Evolutionary conservation across 163 green algal genomes (phyloP).

Genomic region (Botryococcus braunii): DNA sequence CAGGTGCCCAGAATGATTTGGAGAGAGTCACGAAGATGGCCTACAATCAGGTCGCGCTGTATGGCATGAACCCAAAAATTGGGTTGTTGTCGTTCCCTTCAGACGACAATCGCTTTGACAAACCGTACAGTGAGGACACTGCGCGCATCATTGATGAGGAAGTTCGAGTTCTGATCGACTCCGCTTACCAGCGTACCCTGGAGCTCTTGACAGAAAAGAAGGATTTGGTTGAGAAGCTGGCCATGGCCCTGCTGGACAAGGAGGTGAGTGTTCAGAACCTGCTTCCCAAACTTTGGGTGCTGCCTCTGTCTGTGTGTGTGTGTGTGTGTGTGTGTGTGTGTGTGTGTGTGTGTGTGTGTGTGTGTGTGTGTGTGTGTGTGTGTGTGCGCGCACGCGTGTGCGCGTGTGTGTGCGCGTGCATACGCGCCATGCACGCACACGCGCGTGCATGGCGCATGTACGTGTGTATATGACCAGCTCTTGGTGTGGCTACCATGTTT

Average conservation of each 20-base stretch:
- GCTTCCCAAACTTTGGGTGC: not conserved
- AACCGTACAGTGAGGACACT: slow-evolving; percentile 93
- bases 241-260: slow-evolving; percentile 66
- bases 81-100: slow-evolving; percentile 92
- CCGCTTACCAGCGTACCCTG: slow-evolving; percentile 76
- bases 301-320: not conserved
- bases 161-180: slow-evolving; percentile 74
- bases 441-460: too few species aligned
- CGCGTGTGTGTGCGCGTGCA: too few species aligned
- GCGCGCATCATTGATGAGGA: slow-evolving; percentile 93
- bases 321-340: too few species aligned
- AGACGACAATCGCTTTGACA: slow-evolving; percentile 77
- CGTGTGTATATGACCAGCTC: too few species aligned
- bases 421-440: too few species aligned
- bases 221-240: slow-evolving; percentile 75
- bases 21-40: slow-evolving; percentile 96
- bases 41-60: slow-evolving; percentile 80
- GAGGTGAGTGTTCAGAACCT: slow-evolving; percentile 49
- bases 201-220: slow-evolving; percentile 76
- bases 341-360: too few species aligned
- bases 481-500: too few species aligned
- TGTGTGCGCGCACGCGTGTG: too few species aligned
- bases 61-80: slow-evolving; percentile 92
- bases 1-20: slow-evolving; percentile 95
- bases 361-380: too few species aligned